Conservation (phyloP, 257 asterid species). For the Ocimum tenuiflorum region DNA sequence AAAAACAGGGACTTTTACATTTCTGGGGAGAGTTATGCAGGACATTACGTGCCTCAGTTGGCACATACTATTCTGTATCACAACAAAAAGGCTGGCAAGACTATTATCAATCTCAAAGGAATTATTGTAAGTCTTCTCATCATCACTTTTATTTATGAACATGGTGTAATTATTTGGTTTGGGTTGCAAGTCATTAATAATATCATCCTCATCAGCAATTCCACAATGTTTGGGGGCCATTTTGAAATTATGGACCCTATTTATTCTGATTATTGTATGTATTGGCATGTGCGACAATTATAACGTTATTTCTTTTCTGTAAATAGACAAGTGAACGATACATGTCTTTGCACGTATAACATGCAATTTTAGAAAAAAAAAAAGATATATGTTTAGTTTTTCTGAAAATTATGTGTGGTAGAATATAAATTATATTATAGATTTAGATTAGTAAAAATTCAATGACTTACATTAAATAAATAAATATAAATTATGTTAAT, state of each 20-base stretch:
- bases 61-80: slow-evolving; percentile 54
- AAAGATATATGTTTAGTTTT: too few relatives aligned
- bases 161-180: slow-evolving; percentile 25
- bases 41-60: slow-evolving; percentile 72
- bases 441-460: too few relatives aligned
- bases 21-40: slow-evolving; percentile 75
- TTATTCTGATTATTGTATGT: too few relatives aligned
- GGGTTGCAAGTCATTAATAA: neutral
- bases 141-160: slow-evolving; percentile 6
- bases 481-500: too few relatives aligned
- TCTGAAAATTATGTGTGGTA: too few relatives aligned
- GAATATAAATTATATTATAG: too few relatives aligned
- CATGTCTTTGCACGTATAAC: too few relatives aligned
- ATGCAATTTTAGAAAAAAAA: too few relatives aligned
- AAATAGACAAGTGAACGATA: too few relatives aligned
- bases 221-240: slow-evolving; percentile 12
- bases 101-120: slow-evolving; percentile 65
- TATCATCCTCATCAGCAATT: slow-evolving; percentile 11
- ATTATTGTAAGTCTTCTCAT: slow-evolving; percentile 44
- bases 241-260: neutral
- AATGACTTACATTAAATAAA: too few relatives aligned
- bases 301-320: neutral
- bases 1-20: slow-evolving; percentile 49
- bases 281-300: slow-evolving; percentile 8
- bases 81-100: slow-evolving; percentile 38